Evolutionary conservation across 1,139 yeast genomes (phyloP).

Genomic region (Hansenula lynferdii): DNA sequence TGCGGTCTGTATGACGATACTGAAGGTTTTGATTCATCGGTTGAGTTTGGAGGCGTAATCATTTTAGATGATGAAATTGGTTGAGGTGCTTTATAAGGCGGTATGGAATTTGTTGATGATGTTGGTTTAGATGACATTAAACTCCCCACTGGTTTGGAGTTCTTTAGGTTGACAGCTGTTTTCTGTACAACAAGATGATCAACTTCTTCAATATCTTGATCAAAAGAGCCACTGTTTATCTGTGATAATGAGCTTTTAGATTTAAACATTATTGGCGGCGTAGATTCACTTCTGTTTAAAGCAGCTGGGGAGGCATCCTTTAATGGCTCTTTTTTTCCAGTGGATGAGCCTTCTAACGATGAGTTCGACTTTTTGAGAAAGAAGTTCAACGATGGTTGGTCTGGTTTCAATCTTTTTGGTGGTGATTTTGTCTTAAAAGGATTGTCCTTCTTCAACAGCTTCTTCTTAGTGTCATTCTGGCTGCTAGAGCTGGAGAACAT

Average conservation of each 20-base stretch:
- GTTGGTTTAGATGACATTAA: slow-evolving; percentile 2
- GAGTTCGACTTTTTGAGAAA: not conserved
- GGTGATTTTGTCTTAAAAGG: too few relatives aligned
- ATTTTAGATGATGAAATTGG: not conserved
- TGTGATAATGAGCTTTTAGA: slow-evolving; percentile 1
- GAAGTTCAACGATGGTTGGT: not conserved
- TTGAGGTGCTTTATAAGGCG: not conserved
- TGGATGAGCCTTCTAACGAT: not conserved
- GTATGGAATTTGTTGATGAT: not conserved
- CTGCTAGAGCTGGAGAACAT: not conserved
- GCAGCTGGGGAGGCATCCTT: not conserved
- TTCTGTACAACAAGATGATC: slow-evolving; percentile 1
- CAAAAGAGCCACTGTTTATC: slow-evolving; percentile 5
- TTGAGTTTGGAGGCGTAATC: not conserved
- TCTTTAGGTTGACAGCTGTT: slow-evolving; percentile 12
- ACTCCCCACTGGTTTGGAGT: slow-evolving; percentile 13
- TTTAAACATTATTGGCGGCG: not conserved
- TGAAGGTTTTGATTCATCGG: not conserved
- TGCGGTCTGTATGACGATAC: too few relatives aligned
- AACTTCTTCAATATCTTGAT: slow-evolving; percentile 10
- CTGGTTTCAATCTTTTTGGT: too few relatives aligned
- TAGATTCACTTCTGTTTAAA: not conserved
- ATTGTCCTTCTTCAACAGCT: not conserved
- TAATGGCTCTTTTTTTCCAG: slow-evolving; percentile 3
- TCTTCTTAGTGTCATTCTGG: not conserved